Percentiles rank a stretch among this genome's conserved stretches.
Evolutionary conservation across 2,329 filamentous ascomycete genomes (phyloP).

Genomic region (Dryadomyces quercivorus): DNA sequence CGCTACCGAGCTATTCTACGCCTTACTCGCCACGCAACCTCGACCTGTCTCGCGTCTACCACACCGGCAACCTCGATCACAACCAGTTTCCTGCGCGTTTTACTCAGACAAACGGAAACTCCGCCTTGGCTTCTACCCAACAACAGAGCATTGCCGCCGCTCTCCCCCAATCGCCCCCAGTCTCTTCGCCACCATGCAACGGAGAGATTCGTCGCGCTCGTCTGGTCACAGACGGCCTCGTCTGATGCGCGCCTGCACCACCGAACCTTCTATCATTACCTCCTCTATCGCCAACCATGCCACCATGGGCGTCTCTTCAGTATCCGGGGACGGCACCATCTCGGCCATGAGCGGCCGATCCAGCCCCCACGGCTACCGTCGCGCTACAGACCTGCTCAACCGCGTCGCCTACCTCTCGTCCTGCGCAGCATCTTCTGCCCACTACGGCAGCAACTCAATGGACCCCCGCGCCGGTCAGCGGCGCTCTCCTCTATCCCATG

Average conservation of each 20-base stretch:
- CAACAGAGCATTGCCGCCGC: not conserved
- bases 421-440: conserved; percentile 2
- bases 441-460: not conserved
- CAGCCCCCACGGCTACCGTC: conserved; percentile 17
- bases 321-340: not conserved
- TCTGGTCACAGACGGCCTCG: conserved; percentile 34
- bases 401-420: conserved; percentile 37
- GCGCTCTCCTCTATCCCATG: not conserved
- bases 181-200: conserved; percentile 4
- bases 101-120: not conserved
- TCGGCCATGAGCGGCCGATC: not conserved
- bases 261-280: conserved; percentile 46
- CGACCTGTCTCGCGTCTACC: too few species aligned
- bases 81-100: too few species aligned
- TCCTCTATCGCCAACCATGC: conserved; percentile 40
- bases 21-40: too few species aligned
- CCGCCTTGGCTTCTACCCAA: not conserved
- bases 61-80: too few species aligned
- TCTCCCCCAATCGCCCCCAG: not conserved
- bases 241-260: conserved; percentile 41
- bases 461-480: not conserved
- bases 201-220: conserved; percentile 25
- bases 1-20: too few species aligned
- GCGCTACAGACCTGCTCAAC: conserved; percentile 42
- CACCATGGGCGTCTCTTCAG: conserved; percentile 21